Conservation (phyloP, 352 stramenopile genomes). For the Phytophthora brassicae region DNA sequence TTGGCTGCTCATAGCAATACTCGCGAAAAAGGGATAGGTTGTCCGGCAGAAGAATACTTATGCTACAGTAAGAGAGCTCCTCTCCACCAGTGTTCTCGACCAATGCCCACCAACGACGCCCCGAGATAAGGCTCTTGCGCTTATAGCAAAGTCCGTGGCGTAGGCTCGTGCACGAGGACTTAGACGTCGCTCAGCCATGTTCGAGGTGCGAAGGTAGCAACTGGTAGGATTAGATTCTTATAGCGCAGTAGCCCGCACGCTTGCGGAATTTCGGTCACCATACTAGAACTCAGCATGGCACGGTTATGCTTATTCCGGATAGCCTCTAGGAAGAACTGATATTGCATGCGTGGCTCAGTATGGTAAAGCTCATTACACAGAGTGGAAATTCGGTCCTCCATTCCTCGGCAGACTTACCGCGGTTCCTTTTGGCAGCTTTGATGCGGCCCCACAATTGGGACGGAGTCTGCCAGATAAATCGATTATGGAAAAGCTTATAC, state of each 20-base stretch:
- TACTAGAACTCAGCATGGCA: background rate
- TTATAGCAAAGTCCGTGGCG: too few relatives aligned
- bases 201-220: too few relatives aligned
- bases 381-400: background rate
- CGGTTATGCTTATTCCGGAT: background rate
- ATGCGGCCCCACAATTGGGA: background rate
- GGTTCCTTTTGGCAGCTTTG: background rate
- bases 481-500: background rate
- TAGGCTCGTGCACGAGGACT: too few relatives aligned
- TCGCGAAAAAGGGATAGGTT: too few relatives aligned
- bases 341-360: constrained; percentile 4
- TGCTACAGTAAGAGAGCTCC: too few relatives aligned
- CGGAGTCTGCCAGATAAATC: constrained; percentile 7
- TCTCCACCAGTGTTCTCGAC: too few relatives aligned
- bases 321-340: constrained; percentile 1
- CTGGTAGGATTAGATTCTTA: background rate
- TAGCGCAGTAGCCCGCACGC: background rate
- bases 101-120: too few relatives aligned
- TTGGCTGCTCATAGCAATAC: too few relatives aligned
- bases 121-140: too few relatives aligned
- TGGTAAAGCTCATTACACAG: background rate
- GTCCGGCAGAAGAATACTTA: too few relatives aligned
- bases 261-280: background rate
- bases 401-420: constrained; percentile 1
- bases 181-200: too few relatives aligned